Evolutionary conservation across 176 grass and related monocot genomes (phyloP).

Genomic region (Saccharum spontaneum): DNA sequence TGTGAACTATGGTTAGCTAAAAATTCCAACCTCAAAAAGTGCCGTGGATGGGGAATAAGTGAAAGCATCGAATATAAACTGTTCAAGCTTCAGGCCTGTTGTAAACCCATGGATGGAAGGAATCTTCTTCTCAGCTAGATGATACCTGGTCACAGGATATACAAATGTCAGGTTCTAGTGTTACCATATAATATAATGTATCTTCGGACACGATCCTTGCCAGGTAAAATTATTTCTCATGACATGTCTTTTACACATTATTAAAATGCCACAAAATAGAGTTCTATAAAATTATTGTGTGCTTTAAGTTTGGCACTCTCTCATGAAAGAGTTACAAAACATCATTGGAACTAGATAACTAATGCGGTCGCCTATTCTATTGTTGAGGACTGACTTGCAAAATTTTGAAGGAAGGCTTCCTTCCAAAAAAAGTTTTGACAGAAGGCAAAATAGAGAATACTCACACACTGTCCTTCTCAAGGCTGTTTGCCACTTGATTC

Average conservation of each 20-base stretch:
- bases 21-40: conserved; percentile 78
- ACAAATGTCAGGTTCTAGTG: neutral
- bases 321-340: conserved; percentile 23
- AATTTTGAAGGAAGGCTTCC: neutral
- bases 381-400: neutral
- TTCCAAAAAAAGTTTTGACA: neutral
- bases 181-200: neutral
- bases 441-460: conserved; percentile 31
- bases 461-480: conserved; percentile 97
- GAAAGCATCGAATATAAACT: conserved; percentile 90
- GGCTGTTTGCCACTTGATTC: conserved; percentile 85
- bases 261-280: neutral
- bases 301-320: neutral
- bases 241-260: neutral
- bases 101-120: conserved; percentile 86
- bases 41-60: conserved; percentile 77
- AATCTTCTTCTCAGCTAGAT: conserved; percentile 96
- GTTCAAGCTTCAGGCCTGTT: conserved; percentile 87
- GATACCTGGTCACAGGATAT: conserved; percentile 58
- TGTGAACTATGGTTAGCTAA: neutral
- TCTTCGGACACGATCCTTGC: neutral
- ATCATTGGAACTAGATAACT: neutral
- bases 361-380: neutral
- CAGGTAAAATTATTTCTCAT: conserved; percentile 7
- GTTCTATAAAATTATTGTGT: neutral